Conservation (phyloP, 306 rosid species). For the Pterocarpus santalinus region DNA sequence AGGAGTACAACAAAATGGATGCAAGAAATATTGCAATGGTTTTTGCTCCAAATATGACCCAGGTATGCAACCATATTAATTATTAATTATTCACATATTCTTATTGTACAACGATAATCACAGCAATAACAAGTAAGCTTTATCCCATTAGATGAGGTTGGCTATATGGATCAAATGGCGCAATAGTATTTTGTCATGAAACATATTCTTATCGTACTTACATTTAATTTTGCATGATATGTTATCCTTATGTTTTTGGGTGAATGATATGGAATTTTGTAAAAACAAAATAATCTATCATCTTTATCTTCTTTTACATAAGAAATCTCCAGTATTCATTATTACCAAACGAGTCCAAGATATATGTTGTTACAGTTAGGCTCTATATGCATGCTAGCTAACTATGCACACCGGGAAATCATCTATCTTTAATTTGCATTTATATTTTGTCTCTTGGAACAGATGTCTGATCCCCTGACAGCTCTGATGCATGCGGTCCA, state of each 20-base stretch:
- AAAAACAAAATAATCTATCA: background rate
- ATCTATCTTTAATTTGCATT: background rate
- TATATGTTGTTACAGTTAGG: background rate
- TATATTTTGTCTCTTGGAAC: conserved; percentile 40
- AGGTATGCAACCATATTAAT: conserved; percentile 50
- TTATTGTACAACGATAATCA: too few relatives aligned
- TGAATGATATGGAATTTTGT: background rate
- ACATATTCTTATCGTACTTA: background rate
- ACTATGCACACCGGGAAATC: conserved; percentile 13
- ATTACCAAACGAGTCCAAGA: background rate
- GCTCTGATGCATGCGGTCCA: conserved; percentile 99
- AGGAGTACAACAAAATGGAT: conserved; percentile 92
- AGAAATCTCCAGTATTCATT: background rate
- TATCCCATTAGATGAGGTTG: too few relatives aligned
- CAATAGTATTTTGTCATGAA: too few relatives aligned
- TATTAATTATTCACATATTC: background rate
- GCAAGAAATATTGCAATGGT: conserved; percentile 97
- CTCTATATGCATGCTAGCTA: background rate
- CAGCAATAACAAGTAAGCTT: too few relatives aligned
- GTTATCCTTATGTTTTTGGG: background rate
- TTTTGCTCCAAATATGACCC: conserved; percentile 98
- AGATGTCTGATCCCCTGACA: conserved; percentile 99
- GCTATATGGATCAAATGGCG: too few relatives aligned
- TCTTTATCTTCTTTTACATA: background rate
- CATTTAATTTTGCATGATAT: background rate